Conservation (phyloP, 2,329 filamentous ascomycete species). For the Alternaria longipes region DNA sequence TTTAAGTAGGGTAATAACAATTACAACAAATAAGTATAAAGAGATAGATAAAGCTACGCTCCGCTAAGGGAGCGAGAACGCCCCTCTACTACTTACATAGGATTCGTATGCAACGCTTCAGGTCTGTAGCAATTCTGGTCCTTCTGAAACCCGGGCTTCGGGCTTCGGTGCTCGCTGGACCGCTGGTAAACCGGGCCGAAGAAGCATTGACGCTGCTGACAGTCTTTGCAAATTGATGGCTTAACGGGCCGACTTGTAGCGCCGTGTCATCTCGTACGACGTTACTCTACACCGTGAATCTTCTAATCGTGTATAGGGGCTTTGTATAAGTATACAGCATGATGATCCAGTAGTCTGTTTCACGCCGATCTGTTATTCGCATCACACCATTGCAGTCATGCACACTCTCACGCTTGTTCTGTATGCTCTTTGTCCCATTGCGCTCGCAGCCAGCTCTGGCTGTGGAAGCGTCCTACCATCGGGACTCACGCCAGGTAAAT, state of each 20-base stretch:
- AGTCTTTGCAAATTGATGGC: neutral
- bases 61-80: too few relatives aligned
- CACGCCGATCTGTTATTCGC: neutral
- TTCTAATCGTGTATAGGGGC: neutral
- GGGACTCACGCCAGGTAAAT: constrained; percentile 23
- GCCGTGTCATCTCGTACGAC: neutral
- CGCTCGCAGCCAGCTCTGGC: constrained; percentile 24
- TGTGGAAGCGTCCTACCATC: constrained; percentile 23
- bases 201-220: neutral
- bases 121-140: too few relatives aligned
- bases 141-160: too few relatives aligned
- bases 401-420: neutral
- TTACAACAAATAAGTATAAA: too few relatives aligned
- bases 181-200: neutral
- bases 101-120: too few relatives aligned
- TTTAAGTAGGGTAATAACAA: too few relatives aligned
- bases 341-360: neutral
- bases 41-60: too few relatives aligned
- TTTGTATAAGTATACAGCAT: neutral
- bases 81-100: too few relatives aligned
- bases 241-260: neutral
- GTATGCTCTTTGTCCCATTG: neutral
- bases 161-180: too few relatives aligned
- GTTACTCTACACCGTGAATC: neutral
- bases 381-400: neutral